Percentiles rank a stretch among this genome's conserved stretches.
Evolutionary conservation across 139 green algal species (phyloP).

Genomic region (Protoeuglena noctilucae): DNA sequence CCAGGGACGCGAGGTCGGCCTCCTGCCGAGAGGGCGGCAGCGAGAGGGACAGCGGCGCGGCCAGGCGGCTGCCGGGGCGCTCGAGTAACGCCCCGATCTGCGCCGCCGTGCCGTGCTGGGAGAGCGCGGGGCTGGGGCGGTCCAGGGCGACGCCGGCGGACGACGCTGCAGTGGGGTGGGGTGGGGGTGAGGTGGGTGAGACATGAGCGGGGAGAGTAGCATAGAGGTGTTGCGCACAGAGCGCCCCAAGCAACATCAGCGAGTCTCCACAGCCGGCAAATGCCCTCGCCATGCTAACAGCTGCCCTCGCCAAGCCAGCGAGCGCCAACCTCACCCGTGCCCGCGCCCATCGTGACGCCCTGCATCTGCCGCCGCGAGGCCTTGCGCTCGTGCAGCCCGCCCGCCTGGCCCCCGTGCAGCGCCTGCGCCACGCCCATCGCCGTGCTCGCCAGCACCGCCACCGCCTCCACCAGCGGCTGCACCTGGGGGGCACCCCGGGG

Average conservation of each 20-base stretch:
- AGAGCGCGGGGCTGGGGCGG: neutral
- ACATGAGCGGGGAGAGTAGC: no score
- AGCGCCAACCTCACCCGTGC: no score
- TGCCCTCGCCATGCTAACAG: no score
- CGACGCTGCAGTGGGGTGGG: neutral
- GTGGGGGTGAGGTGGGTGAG: no score
- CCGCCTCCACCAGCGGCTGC: conserved; percentile 77
- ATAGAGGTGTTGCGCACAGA: no score
- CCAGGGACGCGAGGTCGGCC: conserved; percentile 5
- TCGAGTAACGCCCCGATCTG: neutral
- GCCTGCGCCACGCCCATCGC: neutral
- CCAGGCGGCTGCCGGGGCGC: neutral
- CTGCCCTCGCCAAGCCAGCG: no score
- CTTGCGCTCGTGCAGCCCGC: neutral
- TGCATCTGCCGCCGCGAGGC: conserved; percentile 1
- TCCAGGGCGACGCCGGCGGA: neutral
- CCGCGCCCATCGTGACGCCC: no score
- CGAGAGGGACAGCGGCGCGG: no score
- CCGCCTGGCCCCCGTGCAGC: neutral
- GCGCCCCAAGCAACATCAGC: no score
- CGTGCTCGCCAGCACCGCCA: conserved; percentile 65
- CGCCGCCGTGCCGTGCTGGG: neutral
- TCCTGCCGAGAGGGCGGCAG: neutral
- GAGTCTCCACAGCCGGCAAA: no score
- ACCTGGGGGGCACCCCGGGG: conserved; percentile 51